phyloP scores from a whole-genome alignment of 495 filamentous ascomycete genomes.

The Trichoderma asperelloides region DNA sequence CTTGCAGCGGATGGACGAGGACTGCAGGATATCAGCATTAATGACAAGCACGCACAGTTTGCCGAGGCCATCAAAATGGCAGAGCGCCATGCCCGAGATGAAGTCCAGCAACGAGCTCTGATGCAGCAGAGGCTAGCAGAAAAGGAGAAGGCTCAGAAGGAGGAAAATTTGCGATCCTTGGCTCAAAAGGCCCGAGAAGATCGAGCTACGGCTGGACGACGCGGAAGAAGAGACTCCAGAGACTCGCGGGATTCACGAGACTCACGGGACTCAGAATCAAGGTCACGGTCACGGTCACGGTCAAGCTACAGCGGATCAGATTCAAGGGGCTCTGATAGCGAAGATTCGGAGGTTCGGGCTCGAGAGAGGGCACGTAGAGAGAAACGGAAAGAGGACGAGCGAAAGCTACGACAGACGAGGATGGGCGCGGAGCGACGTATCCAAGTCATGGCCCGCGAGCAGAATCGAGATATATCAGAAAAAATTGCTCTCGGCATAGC shows the following conservation, averaged over 20 bases:
- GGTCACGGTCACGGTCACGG: slow-evolving; percentile 39
- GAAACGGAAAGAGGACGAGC: slow-evolving; percentile 69
- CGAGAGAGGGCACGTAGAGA: slow-evolving; percentile 72
- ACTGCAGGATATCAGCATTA: slow-evolving; percentile 90
- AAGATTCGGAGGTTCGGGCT: slow-evolving; percentile 61
- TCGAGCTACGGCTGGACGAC: slow-evolving; percentile 44
- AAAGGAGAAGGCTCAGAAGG: slow-evolving; percentile 89
- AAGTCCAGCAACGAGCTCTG: slow-evolving; percentile 80
- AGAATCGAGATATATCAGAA: slow-evolving; percentile 94
- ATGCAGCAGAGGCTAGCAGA: slow-evolving; percentile 98
- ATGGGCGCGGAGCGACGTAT: slow-evolving; percentile 91
- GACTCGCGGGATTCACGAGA: slow-evolving; percentile 8
- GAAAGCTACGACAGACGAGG: slow-evolving; percentile 82
- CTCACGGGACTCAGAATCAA: slow-evolving; percentile 19
- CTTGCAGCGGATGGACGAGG: slow-evolving; percentile 92
- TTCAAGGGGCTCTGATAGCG: slow-evolving; percentile 53
- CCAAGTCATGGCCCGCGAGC: slow-evolving; percentile 87
- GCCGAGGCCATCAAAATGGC: slow-evolving; percentile 89
- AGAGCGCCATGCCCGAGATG: slow-evolving; percentile 88
- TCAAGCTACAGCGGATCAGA: slow-evolving; percentile 43
- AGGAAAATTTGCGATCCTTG: slow-evolving; percentile 81
- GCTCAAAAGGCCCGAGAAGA: slow-evolving; percentile 89
- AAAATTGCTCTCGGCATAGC: slow-evolving; percentile 93
- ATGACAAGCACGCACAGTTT: slow-evolving; percentile 98
- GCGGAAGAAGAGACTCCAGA: slow-evolving; percentile 35